Evolutionary conservation across 306 rosid genomes (phyloP).

Genomic region (Carpinus viminea): DNA sequence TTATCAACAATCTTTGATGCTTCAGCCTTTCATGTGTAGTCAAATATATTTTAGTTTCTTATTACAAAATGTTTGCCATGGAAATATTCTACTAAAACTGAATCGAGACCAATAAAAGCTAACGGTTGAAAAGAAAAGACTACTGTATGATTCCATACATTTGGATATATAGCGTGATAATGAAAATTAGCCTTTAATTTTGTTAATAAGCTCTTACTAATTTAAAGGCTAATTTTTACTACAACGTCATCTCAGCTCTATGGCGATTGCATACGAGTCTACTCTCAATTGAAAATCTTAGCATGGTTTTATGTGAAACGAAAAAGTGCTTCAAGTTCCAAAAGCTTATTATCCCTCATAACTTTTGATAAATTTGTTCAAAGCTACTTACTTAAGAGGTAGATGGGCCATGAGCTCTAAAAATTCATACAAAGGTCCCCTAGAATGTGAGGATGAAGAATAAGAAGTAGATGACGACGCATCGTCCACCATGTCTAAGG

Average conservation of each 20-base stretch:
- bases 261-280: too few relatives aligned
- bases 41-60: not conserved
- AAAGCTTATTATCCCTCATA: too few relatives aligned
- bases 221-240: too few relatives aligned
- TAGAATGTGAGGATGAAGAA: constrained; percentile 24
- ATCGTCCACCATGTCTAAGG: constrained; percentile 42
- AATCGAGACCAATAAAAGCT: too few relatives aligned
- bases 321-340: not conserved
- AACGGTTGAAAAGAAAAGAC: too few relatives aligned
- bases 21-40: not conserved
- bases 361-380: too few relatives aligned
- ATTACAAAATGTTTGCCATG: not conserved
- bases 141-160: too few relatives aligned
- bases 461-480: constrained; percentile 31
- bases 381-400: constrained; percentile 49
- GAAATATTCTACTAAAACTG: too few relatives aligned
- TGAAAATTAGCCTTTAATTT: too few relatives aligned
- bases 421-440: constrained; percentile 46
- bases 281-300: not conserved
- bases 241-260: too few relatives aligned
- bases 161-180: not conserved
- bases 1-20: not conserved
- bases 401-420: constrained; percentile 47
- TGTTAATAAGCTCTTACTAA: too few relatives aligned
- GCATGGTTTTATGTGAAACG: not conserved